Evolutionary conservation across 371 early-diverging fungal species (phyloP).

Genomic region (Chytridium lagenaria): DNA sequence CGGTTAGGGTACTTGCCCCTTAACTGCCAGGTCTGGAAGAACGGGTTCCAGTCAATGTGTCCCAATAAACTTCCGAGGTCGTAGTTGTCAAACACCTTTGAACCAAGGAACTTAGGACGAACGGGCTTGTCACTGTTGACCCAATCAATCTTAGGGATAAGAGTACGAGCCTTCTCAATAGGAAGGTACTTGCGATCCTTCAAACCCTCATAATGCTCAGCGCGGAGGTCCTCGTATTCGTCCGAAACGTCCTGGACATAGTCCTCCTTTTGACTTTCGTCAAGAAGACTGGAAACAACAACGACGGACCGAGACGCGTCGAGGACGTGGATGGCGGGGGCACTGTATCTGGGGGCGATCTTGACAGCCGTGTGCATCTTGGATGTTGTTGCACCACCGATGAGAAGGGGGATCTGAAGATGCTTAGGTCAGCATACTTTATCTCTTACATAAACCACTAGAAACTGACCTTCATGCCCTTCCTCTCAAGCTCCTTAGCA

Average conservation of each 20-base stretch:
- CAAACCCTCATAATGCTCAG: constrained; percentile 90
- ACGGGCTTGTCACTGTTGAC: constrained; percentile 58
- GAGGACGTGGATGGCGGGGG: constrained; percentile 53
- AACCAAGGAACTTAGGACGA: constrained; percentile 81
- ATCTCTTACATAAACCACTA: not conserved
- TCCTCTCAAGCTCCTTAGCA: constrained; percentile 87
- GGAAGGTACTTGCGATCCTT: constrained; percentile 79
- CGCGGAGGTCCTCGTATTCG: constrained; percentile 91
- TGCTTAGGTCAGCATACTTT: not conserved
- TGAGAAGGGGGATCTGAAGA: constrained; percentile 75
- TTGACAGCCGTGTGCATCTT: constrained; percentile 96
- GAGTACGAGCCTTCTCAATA: constrained; percentile 71
- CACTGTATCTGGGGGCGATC: constrained; percentile 77
- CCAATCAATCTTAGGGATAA: constrained; percentile 74
- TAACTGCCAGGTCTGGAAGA: constrained; percentile 96
- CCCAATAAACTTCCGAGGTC: constrained; percentile 71
- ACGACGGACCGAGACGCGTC: constrained; percentile 57
- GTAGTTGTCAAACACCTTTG: constrained; percentile 73
- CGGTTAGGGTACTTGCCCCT: constrained; percentile 94
- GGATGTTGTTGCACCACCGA: constrained; percentile 92
- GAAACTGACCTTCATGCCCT: constrained; percentile 68
- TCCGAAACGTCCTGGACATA: constrained; percentile 85
- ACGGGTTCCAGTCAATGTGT: constrained; percentile 94
- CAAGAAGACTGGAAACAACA: constrained; percentile 80
- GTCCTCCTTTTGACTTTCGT: constrained; percentile 75